Base-by-base conservation (phyloP, 495 filamentous ascomycete genomes). In the Penicillium angulare region DNA sequence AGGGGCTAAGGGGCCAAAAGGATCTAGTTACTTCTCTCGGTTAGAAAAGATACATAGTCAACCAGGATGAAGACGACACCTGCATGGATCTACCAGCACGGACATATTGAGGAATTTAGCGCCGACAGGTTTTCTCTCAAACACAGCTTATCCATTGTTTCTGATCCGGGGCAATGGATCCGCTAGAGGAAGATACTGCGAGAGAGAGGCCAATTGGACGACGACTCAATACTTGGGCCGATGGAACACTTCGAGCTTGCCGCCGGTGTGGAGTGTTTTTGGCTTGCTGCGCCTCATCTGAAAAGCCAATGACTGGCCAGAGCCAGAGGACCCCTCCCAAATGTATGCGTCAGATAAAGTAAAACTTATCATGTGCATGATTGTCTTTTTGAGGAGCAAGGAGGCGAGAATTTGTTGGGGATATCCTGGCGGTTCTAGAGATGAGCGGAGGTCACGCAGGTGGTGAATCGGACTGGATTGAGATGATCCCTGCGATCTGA, bases 251-350 rank as follows among this genome's bases (percentile, higher is more conserved):
- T 23, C 23, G 22, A 5, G n/a, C n/a, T 42, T 49, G 47, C 35
- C 47, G 47, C 36, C 36, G 34, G 23, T 10, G 34, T 44, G 41
- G 41, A 44, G 41, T 18, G 41, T 12, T 24, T 15, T 42, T n/a
- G 26, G 34, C 5, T 32, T 49, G 47, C 47, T 49, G 47, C 47
- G 47, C 47, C 47, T 41, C 47, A 18, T 13, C 33, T 23, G 7
- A 8, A 20, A 22, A 15, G 17, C 45, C 45, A 48, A 48, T 48
- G 32, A 48, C 17, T 1, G 17, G 34, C 1, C 43, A 6, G 27
- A 46, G 13, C 7, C 7, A 36, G 3, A 18, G 23, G 17, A 18
- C 33, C 45, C 45, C 20, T 21, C n/a, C 21, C 9, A 27, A 18
- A 4, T 38, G 20, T 39, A 27, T 48, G 33, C 45, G 22, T 48